Base-by-base conservation (phyloP, 129 eudicot species). In the Oenanthe sinensis region DNA sequence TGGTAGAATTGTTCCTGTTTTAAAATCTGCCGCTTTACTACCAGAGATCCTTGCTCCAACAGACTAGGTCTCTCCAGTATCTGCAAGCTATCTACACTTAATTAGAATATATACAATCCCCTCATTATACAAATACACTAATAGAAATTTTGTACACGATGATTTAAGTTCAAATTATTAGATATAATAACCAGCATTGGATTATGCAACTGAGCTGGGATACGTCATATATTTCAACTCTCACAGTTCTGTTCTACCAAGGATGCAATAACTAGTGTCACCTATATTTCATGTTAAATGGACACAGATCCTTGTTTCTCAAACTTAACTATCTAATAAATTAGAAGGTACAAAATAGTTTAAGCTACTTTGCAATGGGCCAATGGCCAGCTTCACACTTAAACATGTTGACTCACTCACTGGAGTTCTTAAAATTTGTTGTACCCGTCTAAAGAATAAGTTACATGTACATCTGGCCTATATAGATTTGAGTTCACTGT, bases 21-120 rank as follows among this genome's bases (percentile, higher is more conserved):
- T 82, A 90, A 79, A 77, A 89, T 86, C 65, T 88, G 89, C 79
- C 91, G 83, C 89, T 87, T 90, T 74, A 85, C 89, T 24, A 85
- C 86, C 43, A 83, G 77, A 3, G 97, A 92, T 76, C 97, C 97
- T 71, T 90, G 88, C 71, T 92, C 97, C 81, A 88, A 28, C 42
- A 92, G 84, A 71, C 91, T 81, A 54, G 96, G 97, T 76, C 82
- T 86, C 72, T 90, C 97, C 60, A 92, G 82, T 79, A 92, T 90
- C 97, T 92, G 89, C 49, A 71, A 77, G 55, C 22, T 49, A 37
- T 6, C 24, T 6, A 60, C 3, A 9, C 33, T 65, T 33, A 33
- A 0, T 74, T 19, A 45, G 65, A 55, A 63, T 33, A 44, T 50
- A 42, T 74, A 78, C 55, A 11, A 78, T 60, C 16, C 30, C n/a